phyloP scores from a whole-genome alignment of 1,284 basidiomycete genomes.

The Ceraceosorus bombacis region DNA sequence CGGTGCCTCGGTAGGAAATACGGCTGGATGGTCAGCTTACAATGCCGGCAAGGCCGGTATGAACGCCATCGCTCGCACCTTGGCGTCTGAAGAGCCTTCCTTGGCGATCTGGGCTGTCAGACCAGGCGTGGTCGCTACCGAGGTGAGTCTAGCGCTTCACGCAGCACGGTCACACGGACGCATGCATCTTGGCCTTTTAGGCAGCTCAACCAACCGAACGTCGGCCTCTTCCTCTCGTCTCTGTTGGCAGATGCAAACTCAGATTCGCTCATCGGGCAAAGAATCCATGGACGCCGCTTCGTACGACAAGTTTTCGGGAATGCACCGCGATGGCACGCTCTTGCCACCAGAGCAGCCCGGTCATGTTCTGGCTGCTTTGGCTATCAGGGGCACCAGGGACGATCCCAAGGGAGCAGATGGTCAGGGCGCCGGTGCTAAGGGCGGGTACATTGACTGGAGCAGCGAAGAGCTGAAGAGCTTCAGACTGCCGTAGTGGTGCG shows the following conservation, averaged over 20 bases:
- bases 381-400: slow-evolving; percentile 45
- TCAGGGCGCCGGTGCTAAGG: not conserved
- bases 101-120: slow-evolving; percentile 69
- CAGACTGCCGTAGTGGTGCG: too few species aligned
- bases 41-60: slow-evolving; percentile 62
- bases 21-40: slow-evolving; percentile 67
- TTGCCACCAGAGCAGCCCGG: slow-evolving; percentile 55
- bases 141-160: slow-evolving; percentile 26
- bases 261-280: slow-evolving; percentile 44
- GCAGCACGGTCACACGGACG: not conserved
- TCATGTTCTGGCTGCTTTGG: slow-evolving; percentile 60
- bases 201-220: not conserved
- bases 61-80: slow-evolving; percentile 70
- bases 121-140: slow-evolving; percentile 70
- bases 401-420: slow-evolving; percentile 50
- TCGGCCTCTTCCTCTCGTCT: not conserved
- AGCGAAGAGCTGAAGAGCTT: too few species aligned
- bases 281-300: slow-evolving; percentile 55
- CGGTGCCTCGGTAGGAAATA: slow-evolving; percentile 66
- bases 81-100: slow-evolving; percentile 69
- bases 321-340: slow-evolving; percentile 60
- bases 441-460: not conserved
- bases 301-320: slow-evolving; percentile 58
- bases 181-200: not conserved
- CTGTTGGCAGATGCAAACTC: slow-evolving; percentile 48